Conservation (phyloP, 768 basidiomycete species). For the Suillus variegatus region DNA sequence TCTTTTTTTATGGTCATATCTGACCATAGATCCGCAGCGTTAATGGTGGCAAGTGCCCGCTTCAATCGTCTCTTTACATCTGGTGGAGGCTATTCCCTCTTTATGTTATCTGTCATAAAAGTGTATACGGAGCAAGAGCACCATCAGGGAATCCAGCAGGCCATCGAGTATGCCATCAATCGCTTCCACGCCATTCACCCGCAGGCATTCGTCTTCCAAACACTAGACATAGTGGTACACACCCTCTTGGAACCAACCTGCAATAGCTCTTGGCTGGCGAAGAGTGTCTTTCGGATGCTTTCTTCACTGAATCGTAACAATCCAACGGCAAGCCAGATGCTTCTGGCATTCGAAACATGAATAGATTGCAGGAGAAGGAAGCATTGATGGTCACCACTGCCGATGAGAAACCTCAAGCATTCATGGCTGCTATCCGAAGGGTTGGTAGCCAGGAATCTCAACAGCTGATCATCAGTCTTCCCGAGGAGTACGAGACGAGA, state of each 20-base stretch:
- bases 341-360: slow-evolving; percentile 67
- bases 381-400: slow-evolving; percentile 67
- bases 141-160: slow-evolving; percentile 58
- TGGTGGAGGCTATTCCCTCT: slow-evolving; percentile 70
- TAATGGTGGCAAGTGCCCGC: slow-evolving; percentile 75
- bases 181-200: slow-evolving; percentile 76
- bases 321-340: slow-evolving; percentile 49
- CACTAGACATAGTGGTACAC: slow-evolving; percentile 61
- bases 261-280: slow-evolving; percentile 54
- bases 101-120: slow-evolving; percentile 73
- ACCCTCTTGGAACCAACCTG: slow-evolving; percentile 49
- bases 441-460: slow-evolving; percentile 40
- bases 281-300: slow-evolving; percentile 59
- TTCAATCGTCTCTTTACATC: slow-evolving; percentile 77
- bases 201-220: slow-evolving; percentile 75
- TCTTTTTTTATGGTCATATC: slow-evolving; percentile 5
- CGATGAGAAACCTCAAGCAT: slow-evolving; percentile 73
- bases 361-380: slow-evolving; percentile 66
- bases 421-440: slow-evolving; percentile 55
- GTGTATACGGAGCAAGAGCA: slow-evolving; percentile 63
- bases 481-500: slow-evolving; percentile 57
- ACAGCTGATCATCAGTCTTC: slow-evolving; percentile 47
- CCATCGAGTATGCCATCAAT: slow-evolving; percentile 70
- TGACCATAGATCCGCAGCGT: slow-evolving; percentile 41
- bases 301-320: slow-evolving; percentile 51